Evolutionary conservation across 164 flowering plant species (phyloP), one percentile per base, ranked within the genome.

Genomic region (Piper longum): DNA sequence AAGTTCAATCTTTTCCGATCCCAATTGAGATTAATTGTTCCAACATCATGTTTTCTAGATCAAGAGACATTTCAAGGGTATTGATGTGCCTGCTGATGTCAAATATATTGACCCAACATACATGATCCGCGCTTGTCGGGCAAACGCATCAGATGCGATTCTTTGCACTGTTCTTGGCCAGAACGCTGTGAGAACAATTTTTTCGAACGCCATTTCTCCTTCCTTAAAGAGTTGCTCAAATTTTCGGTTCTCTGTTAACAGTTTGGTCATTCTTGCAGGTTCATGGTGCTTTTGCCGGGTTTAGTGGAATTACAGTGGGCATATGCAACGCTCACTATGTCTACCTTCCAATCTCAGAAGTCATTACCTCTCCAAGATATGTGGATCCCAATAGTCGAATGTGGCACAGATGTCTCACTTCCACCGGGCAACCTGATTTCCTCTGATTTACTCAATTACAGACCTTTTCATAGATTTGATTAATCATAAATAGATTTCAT

Each of bases 141-240:
- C 80, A 62, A 80, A 80, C 73, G 83, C 83, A 39, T 77, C 83
- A n/a, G 83, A 80, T 68, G 80, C 80, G n/a, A 77, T 80, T 56
- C 73, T 80, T 56, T 80, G 83, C 70, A 80, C 83, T 63, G 80
- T 80, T 69, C 83, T 77, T 45, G 83, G 83, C 48, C 83, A 80
- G 62, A 80, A 80, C 72, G 83, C 79, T 43, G 83, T 80, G 72
- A 71, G 78, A 6, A 40, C 51, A 4, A 9, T 19, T 40, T 5
- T 16, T 43, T 56, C 36, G 58, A 16, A 16, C 62, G 19, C 6
- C 60, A 45, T 43, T 13, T 5, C 43, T 13, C 55, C 26, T 39
- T 17, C 26, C 58, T 18, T 57, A 13, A n/a, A n/a, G 8, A 12
- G 12, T 3, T 12, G 36, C 12, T 0, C 3, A 0, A 18, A 26